Percentiles rank a stretch among this genome's conserved stretches.
Conservation (phyloP, 2,329 filamentous ascomycete genomes). For the Pestalotiopsis sp. region DNA sequence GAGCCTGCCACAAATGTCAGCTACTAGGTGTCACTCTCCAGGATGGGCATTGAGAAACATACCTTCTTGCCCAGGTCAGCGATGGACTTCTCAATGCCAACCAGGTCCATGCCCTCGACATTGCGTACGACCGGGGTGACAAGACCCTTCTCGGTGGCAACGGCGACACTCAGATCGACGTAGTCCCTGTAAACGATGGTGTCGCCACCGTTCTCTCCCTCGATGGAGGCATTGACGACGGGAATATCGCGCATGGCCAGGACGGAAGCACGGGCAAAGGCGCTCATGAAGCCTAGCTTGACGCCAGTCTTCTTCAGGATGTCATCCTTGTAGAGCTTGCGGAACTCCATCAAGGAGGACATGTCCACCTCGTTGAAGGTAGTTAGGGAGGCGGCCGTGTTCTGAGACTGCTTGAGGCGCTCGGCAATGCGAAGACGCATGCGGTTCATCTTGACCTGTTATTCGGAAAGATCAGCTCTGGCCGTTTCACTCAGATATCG, state of each 20-base stretch:
- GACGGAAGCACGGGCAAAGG: slow-evolving; percentile 87
- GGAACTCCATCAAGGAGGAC: slow-evolving; percentile 96
- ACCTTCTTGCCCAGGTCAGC: slow-evolving; percentile 96
- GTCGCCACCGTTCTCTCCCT: slow-evolving; percentile 91
- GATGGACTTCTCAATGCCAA: slow-evolving; percentile 88
- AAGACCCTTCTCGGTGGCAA: slow-evolving; percentile 95
- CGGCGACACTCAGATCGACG: slow-evolving; percentile 95
- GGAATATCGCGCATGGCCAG: slow-evolving; percentile 96
- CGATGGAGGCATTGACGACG: slow-evolving; percentile 93
- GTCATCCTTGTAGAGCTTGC: slow-evolving; percentile 96
- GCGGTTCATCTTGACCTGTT: slow-evolving; percentile 97
- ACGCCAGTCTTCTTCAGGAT: slow-evolving; percentile 94
- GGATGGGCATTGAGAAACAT: slow-evolving; percentile 22
- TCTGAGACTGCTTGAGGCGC: slow-evolving; percentile 98
- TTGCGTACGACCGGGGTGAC: slow-evolving; percentile 97
- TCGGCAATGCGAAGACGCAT: slow-evolving; percentile 98
- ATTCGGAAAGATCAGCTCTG: neutral
- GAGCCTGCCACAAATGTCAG: slow-evolving; percentile 61
- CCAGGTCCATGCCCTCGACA: slow-evolving; percentile 82
- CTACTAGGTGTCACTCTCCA: neutral
- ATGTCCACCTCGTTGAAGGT: slow-evolving; percentile 99
- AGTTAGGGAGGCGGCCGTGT: slow-evolving; percentile 94
- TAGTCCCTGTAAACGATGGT: slow-evolving; percentile 99
- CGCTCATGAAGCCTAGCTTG: slow-evolving; percentile 99
- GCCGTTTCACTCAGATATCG: no score